phyloP scores from a whole-genome alignment of 1,139 yeast species.

The Suhomyces anneliseae region DNA sequence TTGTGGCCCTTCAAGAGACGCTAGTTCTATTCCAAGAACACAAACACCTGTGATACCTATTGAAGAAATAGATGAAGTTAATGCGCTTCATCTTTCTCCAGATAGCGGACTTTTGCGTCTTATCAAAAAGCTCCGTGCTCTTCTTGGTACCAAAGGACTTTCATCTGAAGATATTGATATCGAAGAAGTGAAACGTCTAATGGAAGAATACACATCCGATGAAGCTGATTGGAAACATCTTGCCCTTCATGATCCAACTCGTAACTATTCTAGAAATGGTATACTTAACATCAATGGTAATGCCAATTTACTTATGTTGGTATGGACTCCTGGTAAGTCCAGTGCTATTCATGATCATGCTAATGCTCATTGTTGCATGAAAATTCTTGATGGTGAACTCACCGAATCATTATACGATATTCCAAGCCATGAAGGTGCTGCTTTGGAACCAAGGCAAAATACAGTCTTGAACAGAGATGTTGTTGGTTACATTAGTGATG shows the following conservation, averaged over 20 bases:
- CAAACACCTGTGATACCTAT: constrained; percentile 2
- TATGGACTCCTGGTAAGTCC: constrained; percentile 71
- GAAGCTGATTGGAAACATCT: constrained; percentile 59
- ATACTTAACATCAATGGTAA: constrained; percentile 65
- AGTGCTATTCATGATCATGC: constrained; percentile 79
- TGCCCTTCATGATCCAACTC: constrained; percentile 54
- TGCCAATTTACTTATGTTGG: constrained; percentile 66
- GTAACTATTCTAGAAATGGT: constrained; percentile 62
- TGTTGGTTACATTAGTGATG: constrained; percentile 69
- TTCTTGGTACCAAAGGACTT: constrained; percentile 41
- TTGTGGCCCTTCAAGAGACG: constrained; percentile 1
- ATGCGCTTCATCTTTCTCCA: constrained; percentile 23
- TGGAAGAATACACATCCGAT: constrained; percentile 51
- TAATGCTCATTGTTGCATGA: constrained; percentile 69
- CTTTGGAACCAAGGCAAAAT: constrained; percentile 29
- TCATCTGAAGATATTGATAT: constrained; percentile 57
- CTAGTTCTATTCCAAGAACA: background rate
- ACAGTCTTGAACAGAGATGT: constrained; percentile 43
- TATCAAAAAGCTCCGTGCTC: constrained; percentile 29
- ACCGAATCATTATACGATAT: constrained; percentile 59
- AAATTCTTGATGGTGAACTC: constrained; percentile 60
- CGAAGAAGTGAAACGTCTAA: constrained; percentile 40
- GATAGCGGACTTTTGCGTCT: constrained; percentile 15
- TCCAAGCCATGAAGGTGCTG: constrained; percentile 37
- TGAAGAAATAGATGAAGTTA: constrained; percentile 12